These are phyloP conservation scores for Chaetomium cochliodes DNA, from an alignment of 495 filamentous ascomycete genomes.

Conservation along the genomic window DNA sequence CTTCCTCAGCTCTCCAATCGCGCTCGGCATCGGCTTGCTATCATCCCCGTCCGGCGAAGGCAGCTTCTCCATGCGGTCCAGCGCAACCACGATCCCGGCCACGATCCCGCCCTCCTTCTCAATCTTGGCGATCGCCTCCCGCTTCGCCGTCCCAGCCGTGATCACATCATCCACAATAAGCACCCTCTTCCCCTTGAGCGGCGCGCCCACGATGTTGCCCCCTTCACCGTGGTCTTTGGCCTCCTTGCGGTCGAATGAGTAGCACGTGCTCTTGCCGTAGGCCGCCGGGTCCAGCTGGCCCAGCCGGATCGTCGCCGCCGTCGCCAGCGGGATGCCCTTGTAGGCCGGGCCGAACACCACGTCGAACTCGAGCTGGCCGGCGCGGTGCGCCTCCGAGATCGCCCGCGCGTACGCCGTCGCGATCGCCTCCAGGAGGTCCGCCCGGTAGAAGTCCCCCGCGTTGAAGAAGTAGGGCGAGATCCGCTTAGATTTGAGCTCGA, in stretches of 20 bases:
- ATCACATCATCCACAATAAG: constrained; percentile 95
- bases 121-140: constrained; percentile 85
- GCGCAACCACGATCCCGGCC: constrained; percentile 78
- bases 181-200: constrained; percentile 76
- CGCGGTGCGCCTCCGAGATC: constrained; percentile 48
- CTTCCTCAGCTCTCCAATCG: constrained; percentile 76
- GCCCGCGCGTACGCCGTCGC: constrained; percentile 76
- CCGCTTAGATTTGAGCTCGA: constrained; percentile 86
- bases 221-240: constrained; percentile 92
- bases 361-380: constrained; percentile 55
- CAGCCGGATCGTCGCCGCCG: constrained; percentile 67
- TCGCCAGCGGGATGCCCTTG: constrained; percentile 90
- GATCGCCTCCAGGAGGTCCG: constrained; percentile 68
- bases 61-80: constrained; percentile 86
- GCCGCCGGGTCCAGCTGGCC: constrained; percentile 56
- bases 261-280: constrained; percentile 59
- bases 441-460: constrained; percentile 79
- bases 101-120: constrained; percentile 74
- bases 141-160: constrained; percentile 88
- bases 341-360: constrained; percentile 85
- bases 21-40: constrained; percentile 56
- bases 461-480: constrained; percentile 99
- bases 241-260: constrained; percentile 94
- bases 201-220: constrained; percentile 83
- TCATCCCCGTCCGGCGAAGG: constrained; percentile 54